phyloP scores from a whole-genome alignment of 495 filamentous ascomycete genomes.

The Aspergillus mulundensis region DNA sequence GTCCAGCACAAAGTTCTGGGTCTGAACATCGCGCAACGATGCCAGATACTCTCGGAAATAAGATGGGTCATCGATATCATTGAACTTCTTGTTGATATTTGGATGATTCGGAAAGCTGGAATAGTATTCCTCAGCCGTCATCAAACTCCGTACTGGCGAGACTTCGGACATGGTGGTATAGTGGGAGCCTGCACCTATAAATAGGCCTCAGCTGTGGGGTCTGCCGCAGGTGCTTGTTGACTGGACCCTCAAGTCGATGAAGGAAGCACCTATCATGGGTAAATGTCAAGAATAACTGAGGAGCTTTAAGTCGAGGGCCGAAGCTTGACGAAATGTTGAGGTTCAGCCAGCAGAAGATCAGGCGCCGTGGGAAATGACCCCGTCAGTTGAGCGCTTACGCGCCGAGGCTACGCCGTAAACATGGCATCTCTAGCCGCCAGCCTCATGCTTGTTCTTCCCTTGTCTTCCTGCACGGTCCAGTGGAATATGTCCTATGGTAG shows the following conservation, averaged over 20 bases:
- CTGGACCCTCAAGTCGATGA: background rate
- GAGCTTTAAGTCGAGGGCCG: background rate
- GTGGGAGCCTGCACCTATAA: background rate
- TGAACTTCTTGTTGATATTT: slow-evolving; percentile 35
- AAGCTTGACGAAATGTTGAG: background rate
- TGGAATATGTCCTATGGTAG: no score
- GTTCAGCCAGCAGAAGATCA: background rate
- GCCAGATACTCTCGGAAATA: slow-evolving; percentile 41
- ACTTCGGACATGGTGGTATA: slow-evolving; percentile 13
- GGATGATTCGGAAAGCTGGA: slow-evolving; percentile 24
- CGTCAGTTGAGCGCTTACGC: slow-evolving; percentile 8
- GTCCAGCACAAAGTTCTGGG: slow-evolving; percentile 66
- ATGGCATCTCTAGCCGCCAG: slow-evolving; percentile 3
- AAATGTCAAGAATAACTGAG: background rate
- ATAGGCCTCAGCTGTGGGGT: background rate
- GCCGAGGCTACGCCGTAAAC: background rate
- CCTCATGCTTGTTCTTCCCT: slow-evolving; percentile 1
- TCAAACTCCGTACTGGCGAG: slow-evolving; percentile 10
- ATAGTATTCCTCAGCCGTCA: slow-evolving; percentile 36
- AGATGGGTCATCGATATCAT: slow-evolving; percentile 50
- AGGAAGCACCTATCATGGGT: background rate
- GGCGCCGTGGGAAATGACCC: background rate
- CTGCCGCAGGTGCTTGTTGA: background rate
- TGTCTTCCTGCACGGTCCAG: background rate
- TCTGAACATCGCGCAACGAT: slow-evolving; percentile 33